Base-by-base conservation (phyloP, 257 asterid species). In the Solanum chmielewskii region DNA sequence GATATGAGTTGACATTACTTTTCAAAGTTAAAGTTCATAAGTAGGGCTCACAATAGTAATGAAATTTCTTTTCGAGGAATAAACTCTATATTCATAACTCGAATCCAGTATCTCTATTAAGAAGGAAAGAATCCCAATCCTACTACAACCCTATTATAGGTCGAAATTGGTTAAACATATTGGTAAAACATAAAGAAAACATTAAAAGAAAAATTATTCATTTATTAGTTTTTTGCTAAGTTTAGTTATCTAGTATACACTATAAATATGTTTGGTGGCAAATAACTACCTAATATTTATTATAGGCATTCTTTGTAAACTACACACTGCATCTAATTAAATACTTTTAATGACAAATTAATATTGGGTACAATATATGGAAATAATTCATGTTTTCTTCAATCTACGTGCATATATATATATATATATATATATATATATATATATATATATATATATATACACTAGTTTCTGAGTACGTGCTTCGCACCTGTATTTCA, bases 51-150 rank as follows among this genome's bases (percentile, higher is more conserved):
- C 35, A 4, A 69, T 29, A 27, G 10, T n/a, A n/a, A n/a, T n/a
- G n/a, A n/a, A n/a, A n/a, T n/a, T n/a, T n/a, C n/a, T n/a, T n/a
- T n/a, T n/a, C n/a, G n/a, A n/a, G n/a, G n/a, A 21, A 59, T 3
- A 21, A 59, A 8, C 0, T 59, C 1, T 59, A 59, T 21, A 21
- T 1, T 59, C 27, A 59, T 18, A 4, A 3, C 25, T 59, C 5
- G 12, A 59, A 59, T 59, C 0, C 0, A 59, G 1, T 20, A 59
- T 0, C 5, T 59, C 2, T 20, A 5, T 21, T 3, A 59, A 59
- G 1, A 1, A 20, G 0, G 13, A 21, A 59, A 5, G 2, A 20
- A 59, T 59, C 13, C 9, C 12, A 56, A 56, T 56, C 11, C 2
- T 56, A 18, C 1, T 11, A 56, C 64, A 56, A 56, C 11, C 11